Conservation (phyloP, 2,329 filamentous ascomycete genomes). For the Neopestalotiopsis sp. region DNA sequence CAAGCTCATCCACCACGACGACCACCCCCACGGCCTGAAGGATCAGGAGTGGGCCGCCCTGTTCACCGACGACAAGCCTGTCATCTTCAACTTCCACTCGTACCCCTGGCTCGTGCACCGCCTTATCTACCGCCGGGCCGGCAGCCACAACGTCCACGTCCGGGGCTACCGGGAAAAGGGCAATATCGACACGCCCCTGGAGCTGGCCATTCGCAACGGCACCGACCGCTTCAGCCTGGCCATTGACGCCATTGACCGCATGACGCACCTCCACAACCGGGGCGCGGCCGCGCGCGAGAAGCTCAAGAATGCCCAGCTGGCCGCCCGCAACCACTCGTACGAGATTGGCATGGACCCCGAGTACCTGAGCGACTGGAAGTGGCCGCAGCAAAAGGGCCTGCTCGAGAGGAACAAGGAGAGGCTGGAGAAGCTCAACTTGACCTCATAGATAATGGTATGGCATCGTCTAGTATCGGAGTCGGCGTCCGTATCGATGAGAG, state of each 20-base stretch:
- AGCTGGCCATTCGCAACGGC: constrained; percentile 78
- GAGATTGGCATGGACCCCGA: constrained; percentile 74
- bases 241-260: constrained; percentile 76
- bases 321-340: constrained; percentile 67
- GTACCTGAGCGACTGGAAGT: constrained; percentile 69
- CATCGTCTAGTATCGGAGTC: background rate
- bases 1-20: constrained; percentile 72
- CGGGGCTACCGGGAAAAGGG: constrained; percentile 83
- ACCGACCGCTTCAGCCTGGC: constrained; percentile 79
- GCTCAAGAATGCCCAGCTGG: constrained; percentile 68
- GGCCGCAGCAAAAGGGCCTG: constrained; percentile 54
- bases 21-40: constrained; percentile 76
- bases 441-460: background rate
- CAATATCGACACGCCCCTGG: constrained; percentile 81
- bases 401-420: constrained; percentile 45
- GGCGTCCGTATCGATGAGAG: background rate
- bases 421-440: constrained; percentile 23
- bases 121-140: constrained; percentile 76
- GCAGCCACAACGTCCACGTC: constrained; percentile 72
- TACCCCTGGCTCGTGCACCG: constrained; percentile 83
- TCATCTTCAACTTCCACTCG: constrained; percentile 86
- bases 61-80: constrained; percentile 74
- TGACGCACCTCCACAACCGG: constrained; percentile 66
- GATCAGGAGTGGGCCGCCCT: constrained; percentile 70
- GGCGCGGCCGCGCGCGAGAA: constrained; percentile 66